Conservation (phyloP, 306 rosid genomes). For the Vigna angularis region DNA sequence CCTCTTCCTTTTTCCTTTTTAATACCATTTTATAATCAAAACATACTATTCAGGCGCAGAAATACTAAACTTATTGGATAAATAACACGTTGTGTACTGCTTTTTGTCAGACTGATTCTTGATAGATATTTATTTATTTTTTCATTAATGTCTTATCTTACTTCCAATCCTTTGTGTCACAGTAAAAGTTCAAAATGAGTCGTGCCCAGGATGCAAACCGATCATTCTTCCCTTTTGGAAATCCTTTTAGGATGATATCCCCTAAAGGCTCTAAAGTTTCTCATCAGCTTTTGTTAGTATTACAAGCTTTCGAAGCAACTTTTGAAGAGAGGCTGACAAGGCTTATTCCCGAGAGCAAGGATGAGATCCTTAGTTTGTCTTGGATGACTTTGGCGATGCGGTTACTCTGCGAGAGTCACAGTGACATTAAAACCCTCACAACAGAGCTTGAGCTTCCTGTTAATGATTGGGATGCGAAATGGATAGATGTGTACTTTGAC, state of each 20-base stretch:
- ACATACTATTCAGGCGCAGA: background rate
- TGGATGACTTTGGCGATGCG: constrained; percentile 86
- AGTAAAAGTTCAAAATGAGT: constrained; percentile 67
- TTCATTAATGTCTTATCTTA: constrained; percentile 36
- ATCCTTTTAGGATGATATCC: constrained; percentile 74
- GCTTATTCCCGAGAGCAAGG: constrained; percentile 66
- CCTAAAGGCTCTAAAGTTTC: constrained; percentile 64
- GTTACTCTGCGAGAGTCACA: constrained; percentile 70
- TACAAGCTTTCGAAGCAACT: constrained; percentile 67
- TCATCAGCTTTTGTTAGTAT: constrained; percentile 56
- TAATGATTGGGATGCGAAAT: constrained; percentile 84
- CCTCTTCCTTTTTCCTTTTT: background rate
- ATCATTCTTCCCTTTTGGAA: constrained; percentile 84
- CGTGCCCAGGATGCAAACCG: constrained; percentile 80
- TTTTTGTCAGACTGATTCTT: constrained; percentile 23
- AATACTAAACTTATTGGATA: constrained; percentile 2
- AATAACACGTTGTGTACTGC: background rate
- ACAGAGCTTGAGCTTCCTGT: constrained; percentile 76
- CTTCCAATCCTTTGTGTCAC: constrained; percentile 36
- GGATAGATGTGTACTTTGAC: constrained; percentile 92
- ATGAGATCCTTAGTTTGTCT: constrained; percentile 74
- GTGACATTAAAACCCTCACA: constrained; percentile 68
- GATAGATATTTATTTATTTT: background rate
- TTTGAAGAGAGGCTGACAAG: constrained; percentile 75
- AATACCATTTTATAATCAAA: background rate